Percentiles rank a stretch among this genome's conserved stretches.
These are phyloP conservation scores for Phlyctochytrium arcticum DNA, from an alignment of 192 early-diverging fungal species.

Conservation along the genomic window DNA sequence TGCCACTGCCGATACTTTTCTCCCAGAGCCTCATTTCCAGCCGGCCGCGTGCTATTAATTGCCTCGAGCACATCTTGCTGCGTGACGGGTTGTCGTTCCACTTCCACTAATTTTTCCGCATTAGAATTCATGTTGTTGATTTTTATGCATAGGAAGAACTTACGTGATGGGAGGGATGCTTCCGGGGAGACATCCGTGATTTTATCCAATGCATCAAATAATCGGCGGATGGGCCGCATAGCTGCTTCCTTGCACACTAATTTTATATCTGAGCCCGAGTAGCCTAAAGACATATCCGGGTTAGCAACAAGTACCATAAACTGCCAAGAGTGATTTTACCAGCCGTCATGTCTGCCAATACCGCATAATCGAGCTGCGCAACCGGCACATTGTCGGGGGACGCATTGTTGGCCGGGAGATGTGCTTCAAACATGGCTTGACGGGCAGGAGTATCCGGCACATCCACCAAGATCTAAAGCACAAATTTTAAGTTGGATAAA, in stretches of 20 bases:
- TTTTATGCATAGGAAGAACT: background rate
- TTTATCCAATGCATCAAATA: conserved; percentile 46
- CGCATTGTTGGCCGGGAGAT: conserved; percentile 30
- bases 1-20: conserved; percentile 33
- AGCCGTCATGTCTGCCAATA: conserved; percentile 34
- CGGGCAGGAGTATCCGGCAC: conserved; percentile 41
- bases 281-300: conserved; percentile 20
- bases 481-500: too few relatives aligned
- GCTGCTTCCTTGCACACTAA: conserved; percentile 54
- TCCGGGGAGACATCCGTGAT: background rate
- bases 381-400: background rate
- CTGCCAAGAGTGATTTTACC: background rate
- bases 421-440: conserved; percentile 34
- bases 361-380: conserved; percentile 34
- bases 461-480: conserved; percentile 49
- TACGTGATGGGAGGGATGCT: background rate
- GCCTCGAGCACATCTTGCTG: conserved; percentile 28
- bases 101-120: background rate
- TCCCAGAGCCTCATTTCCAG: conserved; percentile 14
- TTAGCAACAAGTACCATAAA: background rate
- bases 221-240: conserved; percentile 46
- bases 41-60: conserved; percentile 25
- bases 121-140: background rate
- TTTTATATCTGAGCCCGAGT: conserved; percentile 53
- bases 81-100: conserved; percentile 15